Base-by-base conservation (phyloP, 306 rosid species). In the Urtica urens region DNA sequence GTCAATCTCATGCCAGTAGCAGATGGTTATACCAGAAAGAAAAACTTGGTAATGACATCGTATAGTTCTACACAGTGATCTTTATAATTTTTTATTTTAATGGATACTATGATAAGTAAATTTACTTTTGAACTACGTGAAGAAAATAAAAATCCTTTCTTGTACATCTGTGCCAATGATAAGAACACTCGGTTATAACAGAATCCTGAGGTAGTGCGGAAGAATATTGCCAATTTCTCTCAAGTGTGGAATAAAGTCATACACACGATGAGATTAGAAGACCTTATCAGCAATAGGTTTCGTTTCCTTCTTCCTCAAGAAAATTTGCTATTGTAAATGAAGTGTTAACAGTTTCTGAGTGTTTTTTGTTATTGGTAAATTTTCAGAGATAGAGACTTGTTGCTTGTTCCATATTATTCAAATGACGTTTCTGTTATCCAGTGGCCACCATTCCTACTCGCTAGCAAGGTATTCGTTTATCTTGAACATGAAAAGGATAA, bases 361-460 rank as follows among this genome's bases (percentile, higher is more conserved):
- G 40, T 60, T 43, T 53, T 37, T 42, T 23, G 57, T 66, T 23
- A 49, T 22, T 57, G 51, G 23, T 23, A 43, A 63, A 55, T 45
- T 48, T 47, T 59, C 84, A 90, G 97, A 43, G 97, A 90, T 61
- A 76, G 78, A 71, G 87, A 90, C 78, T 63, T 90, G 68, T 78
- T 90, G 69, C 82, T 76, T 57, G 94, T 90, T 37, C 97, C 97
- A 20, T 75, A 71, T 68, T 64, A 46, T 59, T 75, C 95, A 49
- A 52, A 16, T 46, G 68, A 66, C 23, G 68, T 73, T 59, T 62
- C 87, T 55, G 92, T 84, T 56, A 69, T 90, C 53, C 97, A 84
- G 77, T 90, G 97, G 97, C 97, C 97, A 57, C 97, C 97, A 29
- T 90, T 90, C 74, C 66, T 90, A 76, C 97, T 90, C 68, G 97